phyloP scores from a whole-genome alignment of 179 eudicot genomes.

The Silene vulgaris region DNA sequence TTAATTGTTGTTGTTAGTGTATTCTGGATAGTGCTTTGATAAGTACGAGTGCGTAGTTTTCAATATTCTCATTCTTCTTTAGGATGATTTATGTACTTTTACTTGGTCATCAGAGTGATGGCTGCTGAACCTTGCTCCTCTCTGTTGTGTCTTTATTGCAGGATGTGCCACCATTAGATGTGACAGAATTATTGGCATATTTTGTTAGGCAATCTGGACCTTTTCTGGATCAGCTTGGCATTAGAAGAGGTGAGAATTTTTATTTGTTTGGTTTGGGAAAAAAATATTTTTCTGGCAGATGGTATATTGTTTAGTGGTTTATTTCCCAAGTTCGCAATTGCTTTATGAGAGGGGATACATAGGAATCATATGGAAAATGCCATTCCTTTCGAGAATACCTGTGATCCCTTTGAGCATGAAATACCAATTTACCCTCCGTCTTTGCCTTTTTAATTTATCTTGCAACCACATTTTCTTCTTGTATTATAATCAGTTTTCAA shows the following conservation, averaged over 20 bases:
- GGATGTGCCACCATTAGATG: constrained; percentile 92
- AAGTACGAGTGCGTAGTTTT: background rate
- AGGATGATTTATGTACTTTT: background rate
- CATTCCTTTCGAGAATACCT: background rate
- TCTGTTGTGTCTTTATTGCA: constrained; percentile 26
- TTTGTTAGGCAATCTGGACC: constrained; percentile 88
- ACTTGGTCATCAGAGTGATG: background rate
- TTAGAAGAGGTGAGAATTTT: constrained; percentile 55
- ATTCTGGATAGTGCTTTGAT: background rate
- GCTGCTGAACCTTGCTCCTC: constrained; percentile 11
- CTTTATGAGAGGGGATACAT: background rate
- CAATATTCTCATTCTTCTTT: background rate
- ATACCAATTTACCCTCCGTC: background rate
- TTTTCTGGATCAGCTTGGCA: constrained; percentile 90
- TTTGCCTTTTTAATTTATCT: background rate
- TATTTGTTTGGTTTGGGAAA: background rate
- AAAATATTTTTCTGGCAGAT: constrained; percentile 5
- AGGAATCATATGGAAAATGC: background rate
- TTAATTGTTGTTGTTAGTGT: background rate
- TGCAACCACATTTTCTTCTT: background rate
- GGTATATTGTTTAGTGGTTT: background rate
- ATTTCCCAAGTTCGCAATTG: background rate
- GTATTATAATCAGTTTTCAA: background rate
- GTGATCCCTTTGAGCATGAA: background rate
- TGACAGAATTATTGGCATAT: constrained; percentile 80